A percentile compares a stretch with the other conserved stretches of the same genome.
These are phyloP conservation scores for Citrus cavaleriei DNA, from an alignment of 345 rosid genomes.

Conservation along the genomic window DNA sequence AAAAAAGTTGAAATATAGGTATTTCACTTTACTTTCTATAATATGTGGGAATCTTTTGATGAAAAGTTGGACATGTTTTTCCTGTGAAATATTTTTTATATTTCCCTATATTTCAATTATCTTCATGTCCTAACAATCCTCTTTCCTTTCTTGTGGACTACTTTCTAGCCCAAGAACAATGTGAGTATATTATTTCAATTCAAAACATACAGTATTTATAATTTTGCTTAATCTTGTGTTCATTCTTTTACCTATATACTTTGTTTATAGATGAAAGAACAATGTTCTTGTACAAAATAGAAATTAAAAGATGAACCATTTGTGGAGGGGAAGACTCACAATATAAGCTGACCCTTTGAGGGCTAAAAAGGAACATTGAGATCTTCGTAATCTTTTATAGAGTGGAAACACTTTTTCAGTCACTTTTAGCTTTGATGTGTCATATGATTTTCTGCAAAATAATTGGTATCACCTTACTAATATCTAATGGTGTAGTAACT, in stretches of 20 bases:
- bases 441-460: not conserved
- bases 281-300: not conserved
- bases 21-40: not conserved
- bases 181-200: not conserved
- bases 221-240: not conserved
- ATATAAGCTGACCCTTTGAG: not conserved
- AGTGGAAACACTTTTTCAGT: no score
- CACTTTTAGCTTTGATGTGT: not conserved
- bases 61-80: not conserved
- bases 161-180: not conserved
- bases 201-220: not conserved
- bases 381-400: not conserved
- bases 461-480: not conserved
- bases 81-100: not conserved
- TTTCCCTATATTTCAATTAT: not conserved
- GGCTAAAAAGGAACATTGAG: not conserved
- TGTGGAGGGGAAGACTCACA: not conserved
- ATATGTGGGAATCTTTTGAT: not conserved
- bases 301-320: not conserved
- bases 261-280: not conserved
- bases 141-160: not conserved
- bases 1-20: not conserved
- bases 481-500: not conserved
- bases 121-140: not conserved
- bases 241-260: not conserved